Percentiles rank a stretch among this genome's conserved stretches.
These are phyloP conservation scores for Candida schatavii DNA, from an alignment of 805 yeast genomes.

Conservation along the genomic window DNA sequence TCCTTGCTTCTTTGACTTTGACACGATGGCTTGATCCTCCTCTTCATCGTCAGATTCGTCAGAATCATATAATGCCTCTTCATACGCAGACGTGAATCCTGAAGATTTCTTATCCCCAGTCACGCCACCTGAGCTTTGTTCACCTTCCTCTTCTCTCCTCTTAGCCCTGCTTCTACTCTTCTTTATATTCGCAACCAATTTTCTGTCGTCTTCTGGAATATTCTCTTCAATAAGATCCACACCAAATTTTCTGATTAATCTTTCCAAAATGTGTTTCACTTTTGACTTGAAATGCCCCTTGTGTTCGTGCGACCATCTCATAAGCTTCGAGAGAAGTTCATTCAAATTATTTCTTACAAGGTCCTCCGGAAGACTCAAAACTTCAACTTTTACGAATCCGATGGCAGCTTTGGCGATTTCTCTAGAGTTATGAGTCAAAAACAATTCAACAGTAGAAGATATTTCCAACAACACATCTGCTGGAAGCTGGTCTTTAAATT, in stretches of 20 bases:
- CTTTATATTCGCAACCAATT: conserved; percentile 78
- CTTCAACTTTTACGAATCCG: conserved; percentile 90
- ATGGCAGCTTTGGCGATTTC: conserved; percentile 94
- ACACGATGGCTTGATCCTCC: conserved; percentile 35
- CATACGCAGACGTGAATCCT: conserved; percentile 81
- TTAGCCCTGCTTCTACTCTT: conserved; percentile 83
- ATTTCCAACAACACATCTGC: conserved; percentile 65
- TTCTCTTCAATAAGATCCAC: conserved; percentile 73
- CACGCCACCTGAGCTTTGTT: conserved; percentile 17
- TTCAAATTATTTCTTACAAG: conserved; percentile 63
- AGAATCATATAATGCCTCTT: conserved; percentile 82
- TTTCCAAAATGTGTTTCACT: conserved; percentile 89
- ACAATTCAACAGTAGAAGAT: conserved; percentile 81
- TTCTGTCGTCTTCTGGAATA: conserved; percentile 89
- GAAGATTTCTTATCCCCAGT: conserved; percentile 15
- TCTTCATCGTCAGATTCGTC: conserved; percentile 59
- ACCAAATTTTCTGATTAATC: conserved; percentile 89
- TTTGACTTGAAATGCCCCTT: conserved; percentile 92
- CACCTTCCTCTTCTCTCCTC: conserved; percentile 57
- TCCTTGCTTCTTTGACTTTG: conserved; percentile 26
- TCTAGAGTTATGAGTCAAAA: conserved; percentile 83
- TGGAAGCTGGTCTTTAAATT: conserved; percentile 68
- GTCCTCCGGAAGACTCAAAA: conserved; percentile 77
- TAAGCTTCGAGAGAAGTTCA: conserved; percentile 64
- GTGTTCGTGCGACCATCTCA: conserved; percentile 95